phyloP scores from a whole-genome alignment of 108 stramenopile species.

The Schizochytrium sp. region DNA sequence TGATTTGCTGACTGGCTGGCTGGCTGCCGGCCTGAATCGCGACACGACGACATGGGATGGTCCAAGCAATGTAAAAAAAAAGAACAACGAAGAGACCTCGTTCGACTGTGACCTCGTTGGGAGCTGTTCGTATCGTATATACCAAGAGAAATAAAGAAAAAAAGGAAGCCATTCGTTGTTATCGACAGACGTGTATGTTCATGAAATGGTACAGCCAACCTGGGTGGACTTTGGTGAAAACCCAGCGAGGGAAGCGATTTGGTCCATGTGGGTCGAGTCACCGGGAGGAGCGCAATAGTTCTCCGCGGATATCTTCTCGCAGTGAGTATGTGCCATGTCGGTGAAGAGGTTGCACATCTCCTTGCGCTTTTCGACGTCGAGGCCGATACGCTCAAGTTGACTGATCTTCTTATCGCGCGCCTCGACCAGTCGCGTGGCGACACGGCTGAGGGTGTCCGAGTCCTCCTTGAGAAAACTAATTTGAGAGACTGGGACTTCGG shows the following conservation, averaged over 20 bases:
- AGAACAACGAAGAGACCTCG: no score
- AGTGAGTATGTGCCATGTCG: neutral
- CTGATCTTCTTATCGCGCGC: neutral
- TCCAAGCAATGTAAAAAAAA: neutral
- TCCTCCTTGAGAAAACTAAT: neutral
- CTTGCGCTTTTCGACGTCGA: neutral
- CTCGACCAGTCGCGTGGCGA: neutral
- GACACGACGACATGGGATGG: no score
- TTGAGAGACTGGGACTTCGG: neutral
- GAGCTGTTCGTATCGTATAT: neutral
- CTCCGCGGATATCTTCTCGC: neutral
- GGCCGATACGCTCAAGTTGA: neutral
- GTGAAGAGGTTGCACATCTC: neutral
- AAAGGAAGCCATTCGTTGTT: neutral
- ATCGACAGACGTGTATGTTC: neutral
- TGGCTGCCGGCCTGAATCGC: no score
- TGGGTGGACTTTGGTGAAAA: neutral
- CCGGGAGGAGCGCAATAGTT: neutral
- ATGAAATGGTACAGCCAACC: neutral
- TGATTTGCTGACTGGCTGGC: no score
- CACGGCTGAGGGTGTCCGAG: neutral
- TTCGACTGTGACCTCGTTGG: no score
- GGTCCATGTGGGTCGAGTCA: neutral
- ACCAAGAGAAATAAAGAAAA: neutral
- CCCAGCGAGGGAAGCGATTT: neutral